phyloP scores from a whole-genome alignment of 345 rosid genomes.

The Litchi chinensis region DNA sequence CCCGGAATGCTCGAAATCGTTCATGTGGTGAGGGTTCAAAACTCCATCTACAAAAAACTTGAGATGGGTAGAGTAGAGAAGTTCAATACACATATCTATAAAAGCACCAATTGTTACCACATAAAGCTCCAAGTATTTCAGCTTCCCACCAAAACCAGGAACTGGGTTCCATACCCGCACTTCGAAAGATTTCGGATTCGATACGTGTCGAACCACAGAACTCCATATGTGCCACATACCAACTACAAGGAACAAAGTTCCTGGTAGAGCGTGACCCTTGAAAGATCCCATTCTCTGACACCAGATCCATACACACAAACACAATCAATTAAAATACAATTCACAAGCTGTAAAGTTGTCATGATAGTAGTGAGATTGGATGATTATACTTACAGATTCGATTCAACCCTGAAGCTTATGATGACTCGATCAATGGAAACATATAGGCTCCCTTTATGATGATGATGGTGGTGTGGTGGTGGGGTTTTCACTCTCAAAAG shows the following conservation, averaged over 20 bases:
- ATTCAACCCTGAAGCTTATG: too few relatives aligned
- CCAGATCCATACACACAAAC: background rate
- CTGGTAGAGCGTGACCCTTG: constrained; percentile 90
- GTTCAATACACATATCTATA: constrained; percentile 82
- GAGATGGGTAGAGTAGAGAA: constrained; percentile 91
- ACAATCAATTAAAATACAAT: too few relatives aligned
- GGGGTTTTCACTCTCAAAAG: too few relatives aligned
- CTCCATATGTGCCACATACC: constrained; percentile 93
- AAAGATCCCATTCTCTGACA: constrained; percentile 77
- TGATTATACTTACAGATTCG: too few relatives aligned
- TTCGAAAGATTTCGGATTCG: constrained; percentile 67
- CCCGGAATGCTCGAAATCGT: constrained; percentile 93
- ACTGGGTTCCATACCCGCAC: constrained; percentile 89
- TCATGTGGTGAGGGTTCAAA: constrained; percentile 85
- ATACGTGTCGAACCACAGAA: constrained; percentile 55
- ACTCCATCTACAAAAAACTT: constrained; percentile 73
- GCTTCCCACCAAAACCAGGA: constrained; percentile 75
- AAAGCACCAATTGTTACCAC: constrained; percentile 73
- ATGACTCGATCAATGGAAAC: too few relatives aligned
- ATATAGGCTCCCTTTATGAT: too few relatives aligned
- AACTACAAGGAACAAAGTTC: constrained; percentile 72
- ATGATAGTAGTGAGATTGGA: too few relatives aligned
- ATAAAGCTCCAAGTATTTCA: constrained; percentile 83
- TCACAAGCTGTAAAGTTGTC: too few relatives aligned
- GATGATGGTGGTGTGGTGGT: too few relatives aligned